Evolutionary conservation across 805 yeast genomes (phyloP).

Genomic region (Jamesozyma piceae): DNA sequence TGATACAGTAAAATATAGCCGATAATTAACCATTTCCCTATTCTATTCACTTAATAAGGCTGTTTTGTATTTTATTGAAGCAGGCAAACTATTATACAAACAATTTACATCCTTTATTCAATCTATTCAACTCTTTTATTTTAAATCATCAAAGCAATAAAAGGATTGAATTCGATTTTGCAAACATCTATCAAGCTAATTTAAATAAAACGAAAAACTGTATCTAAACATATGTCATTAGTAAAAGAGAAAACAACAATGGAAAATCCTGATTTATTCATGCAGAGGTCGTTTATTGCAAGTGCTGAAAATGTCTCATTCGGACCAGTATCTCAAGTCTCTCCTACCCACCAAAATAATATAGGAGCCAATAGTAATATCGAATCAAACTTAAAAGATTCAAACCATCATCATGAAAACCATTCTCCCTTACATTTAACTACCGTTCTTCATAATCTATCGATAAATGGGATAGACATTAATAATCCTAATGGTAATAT

Average conservation of each 20-base stretch:
- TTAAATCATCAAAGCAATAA: no score
- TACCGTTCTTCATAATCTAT: constrained; percentile 14
- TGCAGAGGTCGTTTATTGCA: constrained; percentile 15
- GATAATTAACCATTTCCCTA: no score
- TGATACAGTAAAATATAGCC: no score
- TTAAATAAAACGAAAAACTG: no score
- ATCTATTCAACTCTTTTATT: no score
- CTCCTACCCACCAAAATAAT: constrained; percentile 16
- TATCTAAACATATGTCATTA: constrained; percentile 1
- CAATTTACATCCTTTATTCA: no score
- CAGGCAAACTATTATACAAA: no score
- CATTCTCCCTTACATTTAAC: constrained; percentile 5
- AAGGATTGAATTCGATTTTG: no score
- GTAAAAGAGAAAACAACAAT: constrained; percentile 5
- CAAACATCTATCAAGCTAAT: no score
- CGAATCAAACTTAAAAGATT: constrained; percentile 7
- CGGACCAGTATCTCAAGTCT: constrained; percentile 14
- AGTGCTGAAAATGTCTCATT: constrained; percentile 16
- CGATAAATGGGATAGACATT: constrained; percentile 7
- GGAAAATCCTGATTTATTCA: constrained; percentile 10
- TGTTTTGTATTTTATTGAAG: no score
- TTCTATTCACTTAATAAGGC: no score
- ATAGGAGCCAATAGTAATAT: constrained; percentile 5
- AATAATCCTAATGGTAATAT: not conserved
- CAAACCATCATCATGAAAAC: not conserved